Conservation (phyloP, 306 rosid species). For the Canavalia ensiformis region DNA sequence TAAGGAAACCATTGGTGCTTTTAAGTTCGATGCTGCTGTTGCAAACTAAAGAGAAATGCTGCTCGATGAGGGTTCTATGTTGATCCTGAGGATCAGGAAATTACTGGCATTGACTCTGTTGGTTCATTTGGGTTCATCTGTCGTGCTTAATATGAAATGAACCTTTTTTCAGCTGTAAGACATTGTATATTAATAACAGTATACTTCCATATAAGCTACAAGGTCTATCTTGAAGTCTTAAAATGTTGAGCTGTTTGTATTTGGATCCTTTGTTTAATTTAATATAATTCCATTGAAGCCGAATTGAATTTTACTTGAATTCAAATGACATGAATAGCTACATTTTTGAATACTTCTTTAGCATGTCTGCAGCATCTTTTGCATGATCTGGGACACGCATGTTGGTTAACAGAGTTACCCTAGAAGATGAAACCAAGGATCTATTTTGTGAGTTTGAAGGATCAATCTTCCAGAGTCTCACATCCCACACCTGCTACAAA, state of each 20-base stretch:
- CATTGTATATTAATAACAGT: not conserved
- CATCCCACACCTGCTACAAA: conserved; percentile 82
- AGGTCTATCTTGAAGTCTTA: conserved; percentile 8
- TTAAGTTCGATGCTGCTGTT: conserved; percentile 15
- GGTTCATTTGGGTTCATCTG: not conserved
- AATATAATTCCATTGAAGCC: conserved; percentile 22
- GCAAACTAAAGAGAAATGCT: conserved; percentile 31
- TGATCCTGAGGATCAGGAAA: not conserved
- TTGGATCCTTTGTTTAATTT: conserved; percentile 5
- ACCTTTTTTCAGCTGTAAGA: not conserved
- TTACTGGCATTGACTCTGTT: not conserved
- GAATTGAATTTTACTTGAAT: not conserved
- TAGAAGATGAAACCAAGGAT: conserved; percentile 69
- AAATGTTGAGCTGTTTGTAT: not conserved
- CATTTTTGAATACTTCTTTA: conserved; percentile 67
- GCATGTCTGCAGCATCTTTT: conserved; percentile 57
- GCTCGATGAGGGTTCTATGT: not conserved
- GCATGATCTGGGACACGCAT: conserved; percentile 79
- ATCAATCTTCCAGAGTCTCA: conserved; percentile 68
- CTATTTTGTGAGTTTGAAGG: conserved; percentile 61
- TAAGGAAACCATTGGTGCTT: conserved; percentile 4
- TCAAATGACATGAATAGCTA: conserved; percentile 32
- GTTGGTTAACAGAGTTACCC: conserved; percentile 79
- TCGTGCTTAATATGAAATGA: not conserved
- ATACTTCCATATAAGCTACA: not conserved